phyloP scores from a whole-genome alignment of 106 monocot genomes.

The Chionographis japonica region DNA sequence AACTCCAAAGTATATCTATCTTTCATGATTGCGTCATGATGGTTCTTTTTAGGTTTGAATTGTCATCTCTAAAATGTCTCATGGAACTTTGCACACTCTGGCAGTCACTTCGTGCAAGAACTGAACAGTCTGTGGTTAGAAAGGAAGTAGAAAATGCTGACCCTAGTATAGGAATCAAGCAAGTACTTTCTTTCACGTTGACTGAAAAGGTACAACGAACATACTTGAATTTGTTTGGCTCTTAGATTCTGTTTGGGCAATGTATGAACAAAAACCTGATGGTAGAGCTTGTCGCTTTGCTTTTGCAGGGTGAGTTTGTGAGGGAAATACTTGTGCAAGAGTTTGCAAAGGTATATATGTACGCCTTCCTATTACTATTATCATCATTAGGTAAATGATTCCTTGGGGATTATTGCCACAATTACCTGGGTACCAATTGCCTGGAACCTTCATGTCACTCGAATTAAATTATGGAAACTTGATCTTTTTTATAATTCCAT shows the following conservation, averaged over 20 bases:
- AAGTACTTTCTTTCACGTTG: slow-evolving; percentile 72
- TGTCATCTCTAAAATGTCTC: not conserved
- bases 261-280: not conserved
- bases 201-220: slow-evolving; percentile 65
- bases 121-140: slow-evolving; percentile 43
- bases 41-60: too few species aligned
- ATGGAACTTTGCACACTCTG: not conserved
- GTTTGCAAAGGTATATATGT: slow-evolving; percentile 67
- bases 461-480: too few species aligned
- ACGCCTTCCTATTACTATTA: too few species aligned
- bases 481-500: too few species aligned
- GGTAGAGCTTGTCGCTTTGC: not conserved
- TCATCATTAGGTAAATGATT: not conserved
- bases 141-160: slow-evolving; percentile 23
- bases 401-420: not conserved
- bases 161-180: slow-evolving; percentile 49
- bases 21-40: too few species aligned
- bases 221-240: slow-evolving; percentile 1
- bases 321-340: slow-evolving; percentile 91
- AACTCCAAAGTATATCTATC: too few species aligned
- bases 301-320: slow-evolving; percentile 82
- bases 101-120: slow-evolving; percentile 94
- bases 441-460: too few species aligned
- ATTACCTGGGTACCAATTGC: too few species aligned
- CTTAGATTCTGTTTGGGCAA: slow-evolving; percentile 3